phyloP scores from a whole-genome alignment of 495 filamentous ascomycete genomes.

The Staphylotrichum longicolle region DNA sequence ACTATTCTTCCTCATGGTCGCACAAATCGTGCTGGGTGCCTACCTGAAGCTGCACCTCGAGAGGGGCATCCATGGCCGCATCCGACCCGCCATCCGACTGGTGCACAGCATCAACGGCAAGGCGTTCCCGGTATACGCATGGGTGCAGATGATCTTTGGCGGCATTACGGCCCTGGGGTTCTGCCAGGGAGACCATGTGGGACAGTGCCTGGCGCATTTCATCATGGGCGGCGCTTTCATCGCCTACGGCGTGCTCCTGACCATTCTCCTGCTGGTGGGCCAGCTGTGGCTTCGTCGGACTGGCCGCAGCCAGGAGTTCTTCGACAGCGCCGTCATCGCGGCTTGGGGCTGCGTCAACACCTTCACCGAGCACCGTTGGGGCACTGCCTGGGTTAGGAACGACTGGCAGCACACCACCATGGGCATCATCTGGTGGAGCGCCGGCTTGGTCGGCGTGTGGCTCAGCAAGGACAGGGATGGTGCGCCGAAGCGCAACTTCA shows the following conservation, averaged over 20 bases:
- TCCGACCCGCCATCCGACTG: conserved; percentile 68
- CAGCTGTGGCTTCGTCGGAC: conserved; percentile 83
- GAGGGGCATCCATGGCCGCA: conserved; percentile 73
- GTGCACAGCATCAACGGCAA: conserved; percentile 83
- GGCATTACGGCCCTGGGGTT: conserved; percentile 94
- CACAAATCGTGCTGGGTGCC: conserved; percentile 75
- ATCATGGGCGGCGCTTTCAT: conserved; percentile 99
- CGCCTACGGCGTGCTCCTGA: conserved; percentile 84
- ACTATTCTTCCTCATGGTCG: conserved; percentile 73
- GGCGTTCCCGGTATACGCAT: conserved; percentile 77
- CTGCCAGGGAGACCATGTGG: conserved; percentile 85
- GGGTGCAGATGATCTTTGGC: conserved; percentile 96
- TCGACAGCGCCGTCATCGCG: conserved; percentile 86
- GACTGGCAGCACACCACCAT: conserved; percentile 97
- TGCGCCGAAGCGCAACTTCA: conserved; percentile 84
- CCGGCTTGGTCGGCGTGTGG: conserved; percentile 90
- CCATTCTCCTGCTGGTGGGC: conserved; percentile 81
- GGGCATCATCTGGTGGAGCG: conserved; percentile 97
- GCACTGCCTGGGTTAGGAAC: conserved; percentile 82
- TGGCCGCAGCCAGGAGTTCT: conserved; percentile 93
- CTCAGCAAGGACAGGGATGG: conserved; percentile 78
- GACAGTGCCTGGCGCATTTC: conserved; percentile 94
- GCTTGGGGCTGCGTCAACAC: conserved; percentile 97
- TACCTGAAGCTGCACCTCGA: conserved; percentile 89
- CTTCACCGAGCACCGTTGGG: conserved; percentile 97